Evolutionary conservation across 768 basidiomycete genomes (phyloP), one percentile per base, ranked within the genome.

Genomic region (Suillus americanus): DNA sequence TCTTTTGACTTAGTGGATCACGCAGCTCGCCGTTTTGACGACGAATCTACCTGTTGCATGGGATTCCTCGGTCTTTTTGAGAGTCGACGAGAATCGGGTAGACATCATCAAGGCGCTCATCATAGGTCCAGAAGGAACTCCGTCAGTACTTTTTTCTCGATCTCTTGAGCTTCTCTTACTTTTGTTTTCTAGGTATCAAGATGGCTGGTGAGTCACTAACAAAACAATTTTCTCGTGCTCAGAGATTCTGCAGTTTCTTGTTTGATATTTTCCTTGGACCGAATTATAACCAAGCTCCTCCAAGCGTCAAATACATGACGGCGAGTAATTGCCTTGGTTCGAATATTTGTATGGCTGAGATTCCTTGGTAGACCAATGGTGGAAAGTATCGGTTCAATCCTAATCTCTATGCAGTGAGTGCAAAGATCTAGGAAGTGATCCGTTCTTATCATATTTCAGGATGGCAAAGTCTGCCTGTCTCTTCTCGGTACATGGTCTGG

Each of bases 231-330:
- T 41, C 2, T 37, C 18, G 28, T 40, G 28, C n/a, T 62, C 20
- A 28, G 62, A 70, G 54, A 35, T 63, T 62, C 53, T 48, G 18
- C 65, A 83, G 86, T 72, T 89, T 83, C 77, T 73, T 96, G 57
- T 98, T 97, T 71, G 96, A 98, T 75, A 94, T 97, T 53, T 96
- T 97, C 79, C 83, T 98, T 8, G 95, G 94, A 13, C 85, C 91
- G 62, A 90, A 84, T 66, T 97, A 97, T 76, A 97, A 96, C 69
- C 87, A 90, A 68, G 81, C 86, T n/a, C 92, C 94, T 9, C 95
- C 95, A 0, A 80, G 75, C 55, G 89, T 91, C 48, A 89, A 89
- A 71, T 86, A 85, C 62, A 87, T 90, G 85, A 85, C 83, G 66
- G 84, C 84, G 72, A 72, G 72, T 67, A 28, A 14, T n/a, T 30